These are phyloP conservation scores for Calonectria pseudoturangicola DNA, from an alignment of 2,329 filamentous ascomycete genomes.

Conservation along the genomic window DNA sequence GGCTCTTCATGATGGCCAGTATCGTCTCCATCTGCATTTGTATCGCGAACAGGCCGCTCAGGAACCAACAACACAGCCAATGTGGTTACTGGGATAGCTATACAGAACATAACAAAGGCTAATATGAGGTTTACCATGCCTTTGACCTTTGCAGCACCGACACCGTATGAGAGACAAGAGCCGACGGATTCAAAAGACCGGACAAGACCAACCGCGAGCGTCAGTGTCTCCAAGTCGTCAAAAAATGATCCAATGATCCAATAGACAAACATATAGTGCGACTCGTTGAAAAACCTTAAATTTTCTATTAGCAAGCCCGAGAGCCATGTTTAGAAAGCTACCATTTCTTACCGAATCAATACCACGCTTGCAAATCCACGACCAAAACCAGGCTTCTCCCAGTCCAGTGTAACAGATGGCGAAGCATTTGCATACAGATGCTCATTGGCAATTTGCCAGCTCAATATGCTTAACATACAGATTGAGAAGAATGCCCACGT, in stretches of 20 bases:
- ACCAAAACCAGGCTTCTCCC: conserved; percentile 65
- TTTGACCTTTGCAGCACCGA: conserved; percentile 65
- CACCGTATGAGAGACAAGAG: conserved; percentile 66
- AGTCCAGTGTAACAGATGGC: conserved; percentile 65
- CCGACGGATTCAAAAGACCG: conserved; percentile 70
- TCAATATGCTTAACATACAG: conserved; percentile 65
- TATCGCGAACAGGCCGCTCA: conserved; percentile 49
- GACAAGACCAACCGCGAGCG: conserved; percentile 68
- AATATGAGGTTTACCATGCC: conserved; percentile 64
- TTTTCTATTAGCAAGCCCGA: conserved; percentile 7
- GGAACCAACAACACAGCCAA: conserved; percentile 61
- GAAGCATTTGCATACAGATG: conserved; percentile 59
- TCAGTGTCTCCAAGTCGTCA: conserved; percentile 70
- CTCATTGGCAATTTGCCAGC: conserved; percentile 69
- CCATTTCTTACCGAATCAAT: conserved; percentile 62
- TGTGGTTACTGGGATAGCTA: conserved; percentile 62
- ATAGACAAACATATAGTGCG: conserved; percentile 71
- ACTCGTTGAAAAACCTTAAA: conserved; percentile 68
- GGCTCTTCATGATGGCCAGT: background rate
- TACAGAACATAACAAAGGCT: conserved; percentile 67
- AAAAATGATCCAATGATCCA: conserved; percentile 71
- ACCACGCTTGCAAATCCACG: conserved; percentile 69
- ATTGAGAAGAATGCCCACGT: conserved; percentile 64
- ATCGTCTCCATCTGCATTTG: background rate
- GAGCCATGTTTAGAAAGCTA: no score